Base-by-base conservation (phyloP, 2,329 filamentous ascomycete species). In the Ploettnerulaceae sp. region DNA sequence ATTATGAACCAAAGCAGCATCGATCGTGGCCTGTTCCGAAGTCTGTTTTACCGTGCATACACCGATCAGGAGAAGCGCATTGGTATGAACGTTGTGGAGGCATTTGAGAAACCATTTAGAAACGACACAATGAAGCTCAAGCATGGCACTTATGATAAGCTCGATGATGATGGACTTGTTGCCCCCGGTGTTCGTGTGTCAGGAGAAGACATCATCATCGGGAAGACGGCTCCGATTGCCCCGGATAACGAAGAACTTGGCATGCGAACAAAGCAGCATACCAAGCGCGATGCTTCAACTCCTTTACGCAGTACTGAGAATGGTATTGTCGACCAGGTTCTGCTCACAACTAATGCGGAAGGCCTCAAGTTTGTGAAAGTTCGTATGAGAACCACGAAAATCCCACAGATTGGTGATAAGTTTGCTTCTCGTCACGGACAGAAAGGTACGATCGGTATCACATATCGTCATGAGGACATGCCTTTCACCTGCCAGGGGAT, bases 1-100 rank as follows among this genome's bases (percentile, higher is more conserved):
- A 95, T 98, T 62, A 97, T 98, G 93, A 98, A 98, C 68, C 93
- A 98, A 72, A 96, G 89, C 71, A 95, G 89, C 68, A 97, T 98
- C 61, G 93, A 98, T 67, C 86, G 93, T 63, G 93, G 93, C 53
- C 76, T 98, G 4, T 98, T 98, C 83, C 81, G 94, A 62, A 96
- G 89, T 77, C 71, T 98, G 45, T 98, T 97, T 74, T 98, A 95
- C 79, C 84, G 94, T 58, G 89, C 91, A 8, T 98, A 98, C 69
- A 94, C 89, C 24, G 93, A 98, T 63, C 89, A 89, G 56, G 93
- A 98, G 71, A 97, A 97, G 76, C 85, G 89, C 56, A 85, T 98
- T 22, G 93, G 93, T 53, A 86, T 97, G 71, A 89, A 89, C 56
- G 84, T 94, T 29, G 82, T 96, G 4, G 94, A 98, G 67, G 77